A percentile compares a stretch with the other conserved stretches of the same genome.
These are phyloP conservation scores for Leccinum longicurvipes DNA, from an alignment of 768 basidiomycete genomes.

Conservation along the genomic window DNA sequence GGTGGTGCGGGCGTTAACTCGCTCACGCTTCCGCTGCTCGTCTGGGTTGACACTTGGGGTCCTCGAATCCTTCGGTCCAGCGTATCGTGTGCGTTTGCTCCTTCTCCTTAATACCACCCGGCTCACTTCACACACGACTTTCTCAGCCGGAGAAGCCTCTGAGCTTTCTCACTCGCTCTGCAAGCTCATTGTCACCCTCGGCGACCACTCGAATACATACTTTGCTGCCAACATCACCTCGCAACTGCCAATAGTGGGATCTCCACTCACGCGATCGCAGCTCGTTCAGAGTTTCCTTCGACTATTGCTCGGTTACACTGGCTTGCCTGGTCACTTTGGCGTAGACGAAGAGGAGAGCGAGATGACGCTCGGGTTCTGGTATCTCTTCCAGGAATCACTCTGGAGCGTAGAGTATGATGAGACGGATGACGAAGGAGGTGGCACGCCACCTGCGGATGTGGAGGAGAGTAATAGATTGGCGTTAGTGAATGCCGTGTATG, in stretches of 20 bases:
- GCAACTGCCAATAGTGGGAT: constrained; percentile 33
- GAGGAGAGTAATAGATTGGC: constrained; percentile 40
- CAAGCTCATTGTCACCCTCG: constrained; percentile 76
- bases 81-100: constrained; percentile 32
- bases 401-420: constrained; percentile 63
- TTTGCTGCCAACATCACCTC: constrained; percentile 67
- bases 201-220: constrained; percentile 83
- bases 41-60: constrained; percentile 67
- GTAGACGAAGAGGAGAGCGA: constrained; percentile 88
- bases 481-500: constrained; percentile 74
- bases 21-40: constrained; percentile 82
- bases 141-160: constrained; percentile 34
- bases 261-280: constrained; percentile 40
- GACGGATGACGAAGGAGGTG: constrained; percentile 29
- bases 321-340: constrained; percentile 72
- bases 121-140: not conserved
- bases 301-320: constrained; percentile 70
- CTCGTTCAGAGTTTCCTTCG: constrained; percentile 70
- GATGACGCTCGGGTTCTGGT: constrained; percentile 86
- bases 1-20: constrained; percentile 66
- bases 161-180: constrained; percentile 69
- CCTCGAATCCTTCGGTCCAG: constrained; percentile 40
- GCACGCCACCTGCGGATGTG: constrained; percentile 15
- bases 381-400: constrained; percentile 82
- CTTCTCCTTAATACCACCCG: not conserved